Base-by-base conservation (phyloP, 1,139 yeast genomes). In the Hyphopichia burtonii region DNA sequence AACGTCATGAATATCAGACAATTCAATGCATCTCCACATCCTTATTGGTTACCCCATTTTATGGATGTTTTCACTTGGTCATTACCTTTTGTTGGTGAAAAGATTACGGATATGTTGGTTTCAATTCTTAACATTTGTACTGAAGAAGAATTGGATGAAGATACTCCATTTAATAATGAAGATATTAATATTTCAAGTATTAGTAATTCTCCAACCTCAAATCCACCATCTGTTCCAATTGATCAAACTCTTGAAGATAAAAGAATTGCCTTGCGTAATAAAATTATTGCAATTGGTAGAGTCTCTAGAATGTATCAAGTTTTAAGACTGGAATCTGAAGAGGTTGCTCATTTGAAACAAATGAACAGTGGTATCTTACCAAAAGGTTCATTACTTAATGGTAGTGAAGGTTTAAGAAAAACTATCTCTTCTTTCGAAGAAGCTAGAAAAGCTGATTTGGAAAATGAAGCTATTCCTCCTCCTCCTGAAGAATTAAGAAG, bases 11-110 rank as follows among this genome's bases (percentile, higher is more conserved):
- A 93, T 62, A 93, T 93, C 49, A 79, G 98, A 47, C 99, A 93
- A 65, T 93, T 93, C 68, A 90, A 90, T 61, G 71, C 86, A 55
- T 83, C 93, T 32, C 96, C 96, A 8, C 98, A 93, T 65, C 99
- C 99, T 1, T 93, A 93, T 65, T 91, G 96, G 93, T 73, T 93
- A 52, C 99, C 99, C 3, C 91, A 91, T 63, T 89, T 91, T 55
- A 90, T 91, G 96, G 97, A 93, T 62, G 96, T 91, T 6, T 93
- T 93, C 63, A 86, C 96, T 5, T 93, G 99, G 99, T 88, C 96
- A 3, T 71, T 93, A 46, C 99, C 99, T 7, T 93, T 93, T 71
- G 98, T 93, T 32, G 98, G 98, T n/a, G 97, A 93, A 66, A 81
- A 90, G 53, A 85, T 91, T 45, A 88, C 96, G 15, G 98, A 93